Evolutionary conservation across 495 filamentous ascomycete species (phyloP), one percentile per base, ranked within the genome.

Genomic region (Neurospora pannonica): DNA sequence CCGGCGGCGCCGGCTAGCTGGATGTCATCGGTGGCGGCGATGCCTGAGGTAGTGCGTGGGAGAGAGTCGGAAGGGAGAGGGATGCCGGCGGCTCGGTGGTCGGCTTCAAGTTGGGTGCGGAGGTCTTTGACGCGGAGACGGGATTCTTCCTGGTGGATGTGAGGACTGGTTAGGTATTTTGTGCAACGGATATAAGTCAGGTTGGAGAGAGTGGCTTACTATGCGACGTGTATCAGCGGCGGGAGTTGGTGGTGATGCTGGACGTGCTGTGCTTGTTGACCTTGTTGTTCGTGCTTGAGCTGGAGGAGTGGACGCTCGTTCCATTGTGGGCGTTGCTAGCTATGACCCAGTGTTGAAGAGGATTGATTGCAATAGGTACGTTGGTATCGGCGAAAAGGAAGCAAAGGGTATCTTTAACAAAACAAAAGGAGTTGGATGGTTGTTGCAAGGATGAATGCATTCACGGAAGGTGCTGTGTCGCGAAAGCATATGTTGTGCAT

Each of bases 111-210:
- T 74, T 91, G 89, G 76, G 92, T 90, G 28, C 93, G 92, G 54
- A 95, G 84, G 21, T 94, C 95, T 87, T 97, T 98, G 39, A 96
- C 97, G 86, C 90, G 93, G 60, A 97, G 90, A 54, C 97, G 92
- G 77, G 91, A 95, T 77, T 94, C 88, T 89, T 98, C 96, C 94
- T 97, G 74, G 11, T 19, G 72, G 17, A 4, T 13, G 13, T 5
- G 67, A 2, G 38, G 38, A 72, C 78, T 60, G 37, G 13, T 28
- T 31, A n/a, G 1, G 7, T 39, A n/a, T 17, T 34, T 17, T 28
- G 38, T 37, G 70, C 37, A 54, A 36, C 1, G 69, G 38, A 3
- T 10, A 19, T 38, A 5, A 19, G 3, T 2, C 28, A 0, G 54
- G 11, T 10, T 24, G 31, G 9, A 24, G 6, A 19, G 38, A 54